Base-by-base conservation (phyloP, 371 early-diverging fungal species). In the Sporodiniella umbellata region DNA sequence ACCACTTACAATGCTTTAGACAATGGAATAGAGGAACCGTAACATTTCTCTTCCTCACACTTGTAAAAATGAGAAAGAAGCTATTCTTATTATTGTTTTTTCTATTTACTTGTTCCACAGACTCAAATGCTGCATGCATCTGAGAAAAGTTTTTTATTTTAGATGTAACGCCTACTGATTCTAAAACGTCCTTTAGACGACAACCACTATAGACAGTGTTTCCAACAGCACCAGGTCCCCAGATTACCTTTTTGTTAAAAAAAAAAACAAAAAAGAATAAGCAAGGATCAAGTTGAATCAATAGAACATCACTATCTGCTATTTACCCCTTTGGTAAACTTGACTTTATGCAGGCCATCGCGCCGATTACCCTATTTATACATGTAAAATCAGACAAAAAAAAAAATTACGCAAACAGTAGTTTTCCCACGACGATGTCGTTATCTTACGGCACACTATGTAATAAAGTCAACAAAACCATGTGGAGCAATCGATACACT, bases 1-100 rank as follows among this genome's bases (percentile, higher is more conserved):
- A 37, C 11, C 12, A 56, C 74, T 60, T 76, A 79, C 83, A 91
- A 62, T 10, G 85, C 93, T 67, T 88, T 92, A 28, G 77, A 66
- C 21, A 90, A 60, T 3, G 93, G 93, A 22, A 94, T 86, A 4
- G 89, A 88, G 22, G 89, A 84, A 5, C 91, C 93, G 60, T 94
- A 94, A 45, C 84, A 78, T 23, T 50, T 70, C 46, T 87, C 86
- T 30, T 88, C 87, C 23, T 75, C 70, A 22, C 78, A 75, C 76
- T 75, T 28, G 8, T 2, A 4, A 6, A 8, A 7, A 7, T 42
- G 28, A 14, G 17, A 28, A 45, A 53, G 7, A 12, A 44, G 42
- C 18, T 45, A 33, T 18, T 12, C 19, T 33, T 21, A 15, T 24
- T 18, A 42, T 28, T 33, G 0, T 38, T 4, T 0, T 22, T 19